phyloP scores from a whole-genome alignment of 805 yeast species.

The Yarrowia porcina region DNA sequence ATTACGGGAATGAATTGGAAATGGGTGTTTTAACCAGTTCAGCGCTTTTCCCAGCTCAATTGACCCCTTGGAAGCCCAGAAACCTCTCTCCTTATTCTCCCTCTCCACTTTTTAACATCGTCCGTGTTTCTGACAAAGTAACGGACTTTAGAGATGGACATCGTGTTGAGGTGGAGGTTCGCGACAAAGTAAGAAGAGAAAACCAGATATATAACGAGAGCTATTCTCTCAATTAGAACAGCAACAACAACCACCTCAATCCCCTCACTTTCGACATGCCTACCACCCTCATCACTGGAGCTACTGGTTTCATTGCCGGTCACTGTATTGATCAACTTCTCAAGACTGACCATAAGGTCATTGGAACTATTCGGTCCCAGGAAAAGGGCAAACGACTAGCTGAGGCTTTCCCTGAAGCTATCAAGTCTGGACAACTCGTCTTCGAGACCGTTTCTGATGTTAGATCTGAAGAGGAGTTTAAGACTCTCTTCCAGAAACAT shows the following conservation, averaged over 20 bases:
- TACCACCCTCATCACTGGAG: slow-evolving; percentile 43
- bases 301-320: slow-evolving; percentile 48
- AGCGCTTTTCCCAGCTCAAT: too few relatives aligned
- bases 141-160: neutral
- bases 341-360: slow-evolving; percentile 43
- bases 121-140: neutral
- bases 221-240: too few relatives aligned
- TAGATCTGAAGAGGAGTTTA: slow-evolving; percentile 42
- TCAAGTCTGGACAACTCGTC: slow-evolving; percentile 32
- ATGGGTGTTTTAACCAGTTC: too few relatives aligned
- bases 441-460: slow-evolving; percentile 37
- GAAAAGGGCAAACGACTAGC: slow-evolving; percentile 42
- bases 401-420: slow-evolving; percentile 25
- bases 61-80: neutral
- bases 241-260: neutral
- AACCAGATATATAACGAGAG: too few relatives aligned
- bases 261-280: neutral
- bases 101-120: too few relatives aligned
- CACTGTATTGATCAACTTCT: slow-evolving; percentile 42
- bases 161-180: too few relatives aligned
- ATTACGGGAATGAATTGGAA: neutral
- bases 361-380: slow-evolving; percentile 48
- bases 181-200: too few relatives aligned
- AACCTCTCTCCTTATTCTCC: too few relatives aligned
- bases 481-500: slow-evolving; percentile 47